Evolutionary conservation across 352 stramenopile genomes (phyloP).

Genomic region (Pythium periplocum): DNA sequence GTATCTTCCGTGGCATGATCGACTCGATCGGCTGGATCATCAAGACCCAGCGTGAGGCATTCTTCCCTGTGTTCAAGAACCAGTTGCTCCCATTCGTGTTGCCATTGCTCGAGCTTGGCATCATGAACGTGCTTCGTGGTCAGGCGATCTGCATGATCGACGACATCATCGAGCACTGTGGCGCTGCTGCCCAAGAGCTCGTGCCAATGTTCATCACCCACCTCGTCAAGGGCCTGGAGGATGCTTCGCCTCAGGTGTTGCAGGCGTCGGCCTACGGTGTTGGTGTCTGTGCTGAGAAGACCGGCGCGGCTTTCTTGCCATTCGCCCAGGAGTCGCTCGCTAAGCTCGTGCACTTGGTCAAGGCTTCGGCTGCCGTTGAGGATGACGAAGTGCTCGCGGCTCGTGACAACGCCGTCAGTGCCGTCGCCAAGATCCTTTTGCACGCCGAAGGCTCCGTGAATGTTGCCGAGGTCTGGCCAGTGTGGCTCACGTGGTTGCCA

Average conservation of each 20-base stretch:
- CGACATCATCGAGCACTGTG: slow-evolving; percentile 85
- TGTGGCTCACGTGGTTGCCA: slow-evolving; percentile 81
- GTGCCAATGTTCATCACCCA: slow-evolving; percentile 68
- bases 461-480: slow-evolving; percentile 50
- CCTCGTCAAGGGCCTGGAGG: slow-evolving; percentile 67
- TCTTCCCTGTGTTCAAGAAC: slow-evolving; percentile 71
- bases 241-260: slow-evolving; percentile 57
- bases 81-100: slow-evolving; percentile 64
- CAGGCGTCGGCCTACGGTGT: slow-evolving; percentile 81
- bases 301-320: slow-evolving; percentile 57
- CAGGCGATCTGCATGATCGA: slow-evolving; percentile 88
- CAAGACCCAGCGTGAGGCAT: slow-evolving; percentile 73
- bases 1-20: slow-evolving; percentile 74
- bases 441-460: slow-evolving; percentile 52
- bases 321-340: slow-evolving; percentile 63
- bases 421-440: slow-evolving; percentile 76
- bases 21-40: slow-evolving; percentile 84
- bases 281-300: slow-evolving; percentile 80
- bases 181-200: slow-evolving; percentile 58
- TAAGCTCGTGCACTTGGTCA: slow-evolving; percentile 68
- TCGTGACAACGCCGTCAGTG: slow-evolving; percentile 78
- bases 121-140: slow-evolving; percentile 57
- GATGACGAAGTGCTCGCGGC: slow-evolving; percentile 63
- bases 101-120: slow-evolving; percentile 56
- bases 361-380: slow-evolving; percentile 36